Conservation (phyloP, 2,329 filamentous ascomycete genomes). For the Dryadomyces sulphureus region DNA sequence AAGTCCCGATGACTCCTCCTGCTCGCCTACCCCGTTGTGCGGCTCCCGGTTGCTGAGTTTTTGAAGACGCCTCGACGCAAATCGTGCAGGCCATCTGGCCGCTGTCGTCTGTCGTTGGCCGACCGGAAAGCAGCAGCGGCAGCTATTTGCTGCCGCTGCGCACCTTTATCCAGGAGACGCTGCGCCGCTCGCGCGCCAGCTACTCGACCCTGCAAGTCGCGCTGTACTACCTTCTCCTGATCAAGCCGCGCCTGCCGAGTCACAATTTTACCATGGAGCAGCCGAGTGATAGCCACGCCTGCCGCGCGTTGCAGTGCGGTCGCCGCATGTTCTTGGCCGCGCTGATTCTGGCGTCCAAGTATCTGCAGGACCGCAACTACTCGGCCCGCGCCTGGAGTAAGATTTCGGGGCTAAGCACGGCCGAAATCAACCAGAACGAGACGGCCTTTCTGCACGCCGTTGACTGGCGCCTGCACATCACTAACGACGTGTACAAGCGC, state of each 20-base stretch:
- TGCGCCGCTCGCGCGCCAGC: constrained; percentile 86
- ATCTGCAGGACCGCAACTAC: constrained; percentile 94
- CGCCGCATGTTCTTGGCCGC: constrained; percentile 95
- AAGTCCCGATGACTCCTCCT: constrained; percentile 30
- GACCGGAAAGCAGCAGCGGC: constrained; percentile 42
- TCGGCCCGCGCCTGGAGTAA: constrained; percentile 97
- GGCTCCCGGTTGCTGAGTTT: not conserved
- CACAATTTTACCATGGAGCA: constrained; percentile 81
- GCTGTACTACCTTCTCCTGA: constrained; percentile 87
- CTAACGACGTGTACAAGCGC: constrained; percentile 72
- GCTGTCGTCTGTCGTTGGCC: constrained; percentile 65
- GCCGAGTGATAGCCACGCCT: constrained; percentile 52
- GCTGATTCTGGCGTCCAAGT: constrained; percentile 92
- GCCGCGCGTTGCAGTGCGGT: constrained; percentile 80
- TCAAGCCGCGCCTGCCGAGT: constrained; percentile 76
- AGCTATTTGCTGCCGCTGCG: constrained; percentile 62
- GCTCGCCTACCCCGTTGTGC: not conserved
- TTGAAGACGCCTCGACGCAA: constrained; percentile 82
- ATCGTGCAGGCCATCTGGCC: constrained; percentile 98
- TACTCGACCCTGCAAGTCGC: constrained; percentile 97
- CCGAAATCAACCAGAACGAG: constrained; percentile 95
- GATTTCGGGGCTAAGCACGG: constrained; percentile 87
- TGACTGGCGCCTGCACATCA: constrained; percentile 89
- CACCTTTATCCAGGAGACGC: constrained; percentile 93
- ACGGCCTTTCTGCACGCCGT: constrained; percentile 81